Conservation (phyloP, 441 rosid genomes). For the Cnidoscolus chayamansa region DNA sequence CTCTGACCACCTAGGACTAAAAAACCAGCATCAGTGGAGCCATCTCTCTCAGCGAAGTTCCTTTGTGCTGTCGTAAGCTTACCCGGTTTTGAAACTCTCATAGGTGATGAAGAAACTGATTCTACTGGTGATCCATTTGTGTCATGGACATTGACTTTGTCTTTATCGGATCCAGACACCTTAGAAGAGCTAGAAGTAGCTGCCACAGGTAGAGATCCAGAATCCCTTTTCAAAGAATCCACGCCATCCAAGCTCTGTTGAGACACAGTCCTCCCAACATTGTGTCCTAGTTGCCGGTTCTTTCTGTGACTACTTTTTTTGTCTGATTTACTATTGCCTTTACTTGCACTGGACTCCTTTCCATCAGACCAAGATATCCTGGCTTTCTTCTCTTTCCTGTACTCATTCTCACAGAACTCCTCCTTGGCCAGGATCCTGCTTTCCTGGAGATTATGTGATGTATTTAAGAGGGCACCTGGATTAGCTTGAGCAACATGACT, state of each 20-base stretch:
- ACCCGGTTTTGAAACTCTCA: conserved; percentile 56
- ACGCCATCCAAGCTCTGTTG: conserved; percentile 46
- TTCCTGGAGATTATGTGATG: conserved; percentile 37
- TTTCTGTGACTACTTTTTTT: conserved; percentile 46
- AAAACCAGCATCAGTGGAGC: conserved; percentile 41
- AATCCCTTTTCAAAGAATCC: conserved; percentile 53
- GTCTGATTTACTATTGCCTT: conserved; percentile 49
- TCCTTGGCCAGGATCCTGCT: conserved; percentile 35
- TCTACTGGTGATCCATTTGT: conserved; percentile 87
- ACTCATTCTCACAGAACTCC: conserved; percentile 54
- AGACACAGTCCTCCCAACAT: conserved; percentile 37
- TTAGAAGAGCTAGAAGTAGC: conserved; percentile 94
- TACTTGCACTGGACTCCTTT: conserved; percentile 59
- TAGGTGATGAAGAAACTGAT: conserved; percentile 89
- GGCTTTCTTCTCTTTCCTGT: conserved; percentile 60
- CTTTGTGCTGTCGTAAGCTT: conserved; percentile 43
- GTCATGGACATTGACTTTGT: conserved; percentile 57
- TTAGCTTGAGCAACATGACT: conserved; percentile 34
- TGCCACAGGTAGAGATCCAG: conserved; percentile 49
- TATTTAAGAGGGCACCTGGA: conserved; percentile 23
- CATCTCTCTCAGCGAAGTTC: conserved; percentile 41
- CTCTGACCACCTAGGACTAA: conserved; percentile 40
- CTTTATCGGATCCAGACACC: conserved; percentile 78
- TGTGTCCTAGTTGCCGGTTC: conserved; percentile 40
- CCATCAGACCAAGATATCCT: conserved; percentile 49